These are phyloP conservation scores for Trichophyton rubrum DNA, from an alignment of 2,329 filamentous ascomycete genomes.

Conservation along the genomic window DNA sequence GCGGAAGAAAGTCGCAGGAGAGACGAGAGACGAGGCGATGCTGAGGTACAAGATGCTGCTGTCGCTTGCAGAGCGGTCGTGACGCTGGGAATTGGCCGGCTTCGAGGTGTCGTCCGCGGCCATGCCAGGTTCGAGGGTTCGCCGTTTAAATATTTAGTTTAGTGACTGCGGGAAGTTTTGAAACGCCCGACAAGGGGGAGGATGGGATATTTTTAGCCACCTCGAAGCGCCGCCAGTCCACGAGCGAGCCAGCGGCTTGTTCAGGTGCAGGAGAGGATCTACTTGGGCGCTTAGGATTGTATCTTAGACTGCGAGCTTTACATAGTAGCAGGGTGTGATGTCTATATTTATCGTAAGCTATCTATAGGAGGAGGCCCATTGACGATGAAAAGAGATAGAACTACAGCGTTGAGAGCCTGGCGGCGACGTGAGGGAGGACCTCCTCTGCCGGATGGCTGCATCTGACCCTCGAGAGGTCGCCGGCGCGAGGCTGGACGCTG, in stretches of 20 bases:
- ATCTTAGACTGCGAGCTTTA: neutral
- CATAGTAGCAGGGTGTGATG: neutral
- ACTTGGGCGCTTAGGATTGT: neutral
- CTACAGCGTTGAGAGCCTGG: slow-evolving; percentile 15
- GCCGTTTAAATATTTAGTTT: too few relatives aligned
- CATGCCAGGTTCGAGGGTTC: neutral
- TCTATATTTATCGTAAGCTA: neutral
- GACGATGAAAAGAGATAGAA: neutral
- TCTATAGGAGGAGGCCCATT: too few relatives aligned
- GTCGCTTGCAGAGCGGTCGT: slow-evolving; percentile 5
- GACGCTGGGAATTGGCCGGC: neutral
- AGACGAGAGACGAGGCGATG: slow-evolving; percentile 24
- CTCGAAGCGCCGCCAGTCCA: neutral
- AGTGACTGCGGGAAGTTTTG: too few relatives aligned
- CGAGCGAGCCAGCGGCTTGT: too few relatives aligned
- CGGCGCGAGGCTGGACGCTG: slow-evolving; percentile 14
- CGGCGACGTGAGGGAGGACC: slow-evolving; percentile 30
- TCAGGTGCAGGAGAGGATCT: too few relatives aligned
- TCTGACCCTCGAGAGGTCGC: slow-evolving; percentile 23
- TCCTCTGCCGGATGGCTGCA: slow-evolving; percentile 32
- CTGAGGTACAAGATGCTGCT: slow-evolving; percentile 16
- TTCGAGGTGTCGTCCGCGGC: neutral
- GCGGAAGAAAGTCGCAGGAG: slow-evolving; percentile 28
- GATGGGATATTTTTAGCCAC: neutral
- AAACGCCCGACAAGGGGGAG: too few relatives aligned